Percentiles rank a stretch among this genome's conserved stretches.
Evolutionary conservation across 345 rosid species (phyloP).

Genomic region (Rhodamnia argentea): DNA sequence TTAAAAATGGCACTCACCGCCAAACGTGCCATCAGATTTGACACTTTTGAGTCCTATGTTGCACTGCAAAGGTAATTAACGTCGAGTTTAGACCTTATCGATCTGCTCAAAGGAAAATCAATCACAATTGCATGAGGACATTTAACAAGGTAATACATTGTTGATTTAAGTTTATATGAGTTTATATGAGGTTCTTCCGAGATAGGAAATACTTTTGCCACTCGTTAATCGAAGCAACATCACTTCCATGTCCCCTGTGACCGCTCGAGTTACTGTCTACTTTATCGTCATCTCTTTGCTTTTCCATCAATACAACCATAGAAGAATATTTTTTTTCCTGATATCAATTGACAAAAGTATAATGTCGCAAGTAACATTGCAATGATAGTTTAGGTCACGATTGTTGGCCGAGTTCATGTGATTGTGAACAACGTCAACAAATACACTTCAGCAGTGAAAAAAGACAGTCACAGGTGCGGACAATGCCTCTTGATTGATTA

Average conservation of each 20-base stretch:
- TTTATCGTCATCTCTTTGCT: neutral
- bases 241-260: neutral
- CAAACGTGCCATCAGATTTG: too few species aligned
- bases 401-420: too few species aligned
- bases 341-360: neutral
- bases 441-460: too few species aligned
- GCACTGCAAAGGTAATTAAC: too few species aligned
- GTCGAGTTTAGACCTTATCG: too few species aligned
- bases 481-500: too few species aligned
- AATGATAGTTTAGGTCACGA: too few species aligned
- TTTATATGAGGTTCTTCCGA: neutral
- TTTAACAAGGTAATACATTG: neutral
- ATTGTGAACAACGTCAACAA: too few species aligned
- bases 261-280: neutral
- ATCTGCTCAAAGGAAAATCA: neutral
- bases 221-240: neutral
- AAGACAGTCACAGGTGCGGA: too few species aligned
- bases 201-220: neutral
- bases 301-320: neutral
- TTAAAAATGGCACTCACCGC: neutral
- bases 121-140: neutral
- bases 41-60: too few species aligned
- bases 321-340: neutral
- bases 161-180: neutral
- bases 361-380: too few species aligned